A percentile compares a stretch with the other conserved stretches of the same genome.
phyloP scores from a whole-genome alignment of 805 yeast species.

The Candida stauntonica region DNA sequence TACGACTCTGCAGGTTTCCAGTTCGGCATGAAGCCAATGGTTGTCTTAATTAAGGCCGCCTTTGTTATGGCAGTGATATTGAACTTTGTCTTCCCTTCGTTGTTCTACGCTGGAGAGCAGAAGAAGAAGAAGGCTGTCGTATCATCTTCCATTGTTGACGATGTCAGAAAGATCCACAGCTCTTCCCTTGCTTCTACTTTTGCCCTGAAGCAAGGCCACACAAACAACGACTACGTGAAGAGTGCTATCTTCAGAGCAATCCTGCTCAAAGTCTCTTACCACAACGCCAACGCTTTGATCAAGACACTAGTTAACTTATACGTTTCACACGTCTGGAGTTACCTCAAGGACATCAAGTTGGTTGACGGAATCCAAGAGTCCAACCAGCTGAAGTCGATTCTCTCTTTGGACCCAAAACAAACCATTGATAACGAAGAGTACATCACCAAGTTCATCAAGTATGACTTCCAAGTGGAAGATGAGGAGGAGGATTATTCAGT shows the following conservation, averaged over 20 bases:
- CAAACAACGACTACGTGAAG: constrained; percentile 22
- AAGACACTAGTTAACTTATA: constrained; percentile 21
- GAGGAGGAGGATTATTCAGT: constrained; percentile 11
- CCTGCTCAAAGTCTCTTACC: constrained; percentile 20
- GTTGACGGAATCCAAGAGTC: constrained; percentile 16
- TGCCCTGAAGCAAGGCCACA: constrained; percentile 10
- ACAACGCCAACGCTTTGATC: constrained; percentile 18
- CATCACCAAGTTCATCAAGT: constrained; percentile 17
- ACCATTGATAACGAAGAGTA: constrained; percentile 28
- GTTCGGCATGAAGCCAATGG: constrained; percentile 25
- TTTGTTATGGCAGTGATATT: constrained; percentile 27
- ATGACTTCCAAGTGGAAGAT: constrained; percentile 2
- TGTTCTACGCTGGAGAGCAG: constrained; percentile 11
- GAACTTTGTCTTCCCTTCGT: constrained; percentile 24
- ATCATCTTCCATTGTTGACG: constrained; percentile 10
- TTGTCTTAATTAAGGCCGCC: constrained; percentile 25
- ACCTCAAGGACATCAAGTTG: constrained; percentile 22
- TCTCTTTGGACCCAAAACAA: constrained; percentile 22
- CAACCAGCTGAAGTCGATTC: constrained; percentile 25
- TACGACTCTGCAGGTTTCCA: constrained; percentile 28
- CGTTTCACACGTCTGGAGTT: constrained; percentile 26
- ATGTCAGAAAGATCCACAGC: constrained; percentile 20
- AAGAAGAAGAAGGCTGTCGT: constrained; percentile 3
- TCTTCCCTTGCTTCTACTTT: constrained; percentile 19
- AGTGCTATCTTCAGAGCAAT: constrained; percentile 25